phyloP scores from a whole-genome alignment of 2,329 filamentous ascomycete genomes.

The Tolypocladium capitatum region DNA sequence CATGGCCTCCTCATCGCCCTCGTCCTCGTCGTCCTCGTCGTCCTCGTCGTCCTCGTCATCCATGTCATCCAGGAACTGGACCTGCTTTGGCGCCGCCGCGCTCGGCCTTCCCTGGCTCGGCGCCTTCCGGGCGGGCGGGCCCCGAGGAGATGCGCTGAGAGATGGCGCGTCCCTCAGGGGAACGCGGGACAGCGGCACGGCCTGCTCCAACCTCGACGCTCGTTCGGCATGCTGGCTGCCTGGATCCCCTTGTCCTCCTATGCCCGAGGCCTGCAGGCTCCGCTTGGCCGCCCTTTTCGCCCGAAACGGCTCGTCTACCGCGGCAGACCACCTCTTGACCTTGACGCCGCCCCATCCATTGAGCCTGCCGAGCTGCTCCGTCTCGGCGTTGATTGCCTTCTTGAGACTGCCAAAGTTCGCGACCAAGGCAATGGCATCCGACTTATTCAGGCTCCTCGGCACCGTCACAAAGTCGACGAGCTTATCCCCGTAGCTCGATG shows the following conservation, averaged over 20 bases:
- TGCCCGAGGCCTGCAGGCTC: slow-evolving; percentile 10
- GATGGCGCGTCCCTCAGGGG: slow-evolving; percentile 27
- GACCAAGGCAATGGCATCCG: slow-evolving; percentile 80
- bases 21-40: slow-evolving; percentile 31
- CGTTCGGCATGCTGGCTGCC: slow-evolving; percentile 7
- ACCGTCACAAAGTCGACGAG: slow-evolving; percentile 88
- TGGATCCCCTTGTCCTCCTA: not conserved
- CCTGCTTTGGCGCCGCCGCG: slow-evolving; percentile 14
- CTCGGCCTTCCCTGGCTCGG: not conserved
- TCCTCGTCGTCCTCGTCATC: slow-evolving; percentile 33
- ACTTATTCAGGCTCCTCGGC: slow-evolving; percentile 83
- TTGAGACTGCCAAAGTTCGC: slow-evolving; percentile 83
- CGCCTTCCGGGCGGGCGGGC: not conserved
- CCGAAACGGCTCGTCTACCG: slow-evolving; percentile 75
- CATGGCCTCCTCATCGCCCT: slow-evolving; percentile 26
- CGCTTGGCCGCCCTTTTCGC: slow-evolving; percentile 54
- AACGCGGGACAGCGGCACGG: slow-evolving; percentile 25
- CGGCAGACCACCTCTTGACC: slow-evolving; percentile 70
- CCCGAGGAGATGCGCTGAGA: not conserved
- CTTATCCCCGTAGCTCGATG: slow-evolving; percentile 70
- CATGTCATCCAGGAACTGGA: slow-evolving; percentile 26
- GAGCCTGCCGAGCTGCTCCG: slow-evolving; percentile 75
- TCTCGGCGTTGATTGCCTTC: slow-evolving; percentile 73
- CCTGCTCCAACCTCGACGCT: slow-evolving; percentile 20
- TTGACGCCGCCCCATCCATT: slow-evolving; percentile 94